phyloP scores from a whole-genome alignment of 2,329 filamentous ascomycete genomes.

The Lecanicillium sp. region DNA sequence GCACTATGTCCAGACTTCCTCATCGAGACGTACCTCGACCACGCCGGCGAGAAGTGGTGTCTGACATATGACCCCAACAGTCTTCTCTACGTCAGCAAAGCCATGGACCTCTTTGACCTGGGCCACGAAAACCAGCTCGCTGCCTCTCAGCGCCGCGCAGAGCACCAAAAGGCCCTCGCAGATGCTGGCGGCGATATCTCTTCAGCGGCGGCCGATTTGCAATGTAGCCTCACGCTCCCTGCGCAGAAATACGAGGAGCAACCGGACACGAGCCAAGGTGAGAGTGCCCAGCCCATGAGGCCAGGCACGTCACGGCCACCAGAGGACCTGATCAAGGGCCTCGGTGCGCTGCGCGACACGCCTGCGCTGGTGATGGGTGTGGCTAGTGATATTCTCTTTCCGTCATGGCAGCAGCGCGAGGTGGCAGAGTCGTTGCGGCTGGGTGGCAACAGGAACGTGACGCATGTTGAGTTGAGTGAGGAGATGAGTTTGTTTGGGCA shows the following conservation, averaged over 20 bases:
- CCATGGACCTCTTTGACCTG: conserved; percentile 96
- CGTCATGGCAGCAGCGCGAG: conserved; percentile 95
- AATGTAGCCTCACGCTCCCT: conserved; percentile 75
- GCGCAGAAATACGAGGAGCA: conserved; percentile 82
- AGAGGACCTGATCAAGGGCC: conserved; percentile 68
- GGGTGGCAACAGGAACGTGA: conserved; percentile 72
- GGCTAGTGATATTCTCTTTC: conserved; percentile 91
- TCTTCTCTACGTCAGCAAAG: conserved; percentile 91
- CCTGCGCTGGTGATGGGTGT: conserved; percentile 88
- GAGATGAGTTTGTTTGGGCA: conserved; percentile 93
- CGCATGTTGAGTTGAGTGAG: conserved; percentile 85
- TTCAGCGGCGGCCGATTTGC: conserved; percentile 22
- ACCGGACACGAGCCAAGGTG: conserved; percentile 34
- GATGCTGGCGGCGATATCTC: conserved; percentile 38
- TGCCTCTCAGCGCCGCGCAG: conserved; percentile 52
- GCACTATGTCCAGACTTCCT: conserved; percentile 96
- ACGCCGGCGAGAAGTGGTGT: conserved; percentile 97
- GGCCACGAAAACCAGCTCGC: conserved; percentile 61
- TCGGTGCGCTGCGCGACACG: conserved; percentile 63
- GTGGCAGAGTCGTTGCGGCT: conserved; percentile 74
- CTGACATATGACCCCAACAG: conserved; percentile 95
- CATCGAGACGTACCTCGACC: conserved; percentile 96
- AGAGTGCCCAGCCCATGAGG: conserved; percentile 15
- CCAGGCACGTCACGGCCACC: conserved; percentile 50
- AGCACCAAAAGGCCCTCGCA: conserved; percentile 50